Evolutionary conservation across 345 rosid species (phyloP).

Genomic region (Murraya koenigii): DNA sequence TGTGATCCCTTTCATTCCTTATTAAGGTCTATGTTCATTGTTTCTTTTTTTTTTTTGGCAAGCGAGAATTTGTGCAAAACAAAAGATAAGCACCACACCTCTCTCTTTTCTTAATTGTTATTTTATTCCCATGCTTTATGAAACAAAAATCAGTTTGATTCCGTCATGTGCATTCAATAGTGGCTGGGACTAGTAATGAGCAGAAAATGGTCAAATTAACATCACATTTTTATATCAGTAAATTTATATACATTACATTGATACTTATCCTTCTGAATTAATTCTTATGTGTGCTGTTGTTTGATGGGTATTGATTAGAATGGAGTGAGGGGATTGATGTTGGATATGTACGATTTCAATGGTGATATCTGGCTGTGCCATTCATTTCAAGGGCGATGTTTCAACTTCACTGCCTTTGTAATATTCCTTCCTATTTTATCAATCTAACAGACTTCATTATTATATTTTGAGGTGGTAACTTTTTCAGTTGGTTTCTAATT

Average conservation of each 20-base stretch:
- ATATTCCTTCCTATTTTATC: constrained; percentile 21
- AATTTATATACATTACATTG: background rate
- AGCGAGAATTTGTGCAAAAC: constrained; percentile 1
- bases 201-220: background rate
- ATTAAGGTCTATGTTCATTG: background rate
- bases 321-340: constrained; percentile 95
- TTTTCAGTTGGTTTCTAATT: constrained; percentile 2
- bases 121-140: background rate
- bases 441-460: constrained; percentile 4
- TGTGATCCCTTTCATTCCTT: background rate
- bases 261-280: background rate
- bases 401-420: constrained; percentile 98
- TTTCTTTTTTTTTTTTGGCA: constrained; percentile 7
- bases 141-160: background rate
- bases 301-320: constrained; percentile 50
- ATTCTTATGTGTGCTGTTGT: constrained; percentile 5
- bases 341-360: constrained; percentile 93
- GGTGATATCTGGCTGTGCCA: constrained; percentile 96
- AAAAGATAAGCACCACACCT: background rate
- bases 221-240: background rate
- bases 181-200: background rate
- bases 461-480: background rate
- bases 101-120: background rate
- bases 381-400: constrained; percentile 89
- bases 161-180: background rate